Conservation (phyloP, 139 green algal genomes). For the Chlorella sp. region DNA sequence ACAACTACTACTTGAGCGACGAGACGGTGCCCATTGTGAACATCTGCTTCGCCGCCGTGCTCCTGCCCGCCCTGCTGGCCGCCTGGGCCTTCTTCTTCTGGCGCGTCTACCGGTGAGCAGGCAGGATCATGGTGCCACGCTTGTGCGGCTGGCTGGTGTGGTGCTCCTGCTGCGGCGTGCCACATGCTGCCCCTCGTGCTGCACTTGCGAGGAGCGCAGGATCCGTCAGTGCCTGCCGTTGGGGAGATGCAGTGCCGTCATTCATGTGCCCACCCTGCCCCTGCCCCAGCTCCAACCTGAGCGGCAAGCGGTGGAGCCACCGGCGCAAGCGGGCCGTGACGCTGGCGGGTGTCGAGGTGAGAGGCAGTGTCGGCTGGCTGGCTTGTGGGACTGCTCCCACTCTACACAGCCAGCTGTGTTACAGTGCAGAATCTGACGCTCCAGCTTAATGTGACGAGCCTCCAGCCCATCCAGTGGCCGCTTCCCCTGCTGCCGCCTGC, state of each 20-base stretch:
- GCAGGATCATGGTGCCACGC: not conserved
- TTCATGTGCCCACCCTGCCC: not conserved
- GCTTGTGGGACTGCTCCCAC: not conserved
- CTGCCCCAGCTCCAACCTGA: slow-evolving; percentile 8
- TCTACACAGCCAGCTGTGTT: not conserved
- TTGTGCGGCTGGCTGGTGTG: not conserved
- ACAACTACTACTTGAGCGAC: not conserved
- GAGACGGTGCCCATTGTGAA: slow-evolving; percentile 13
- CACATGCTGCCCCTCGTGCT: not conserved
- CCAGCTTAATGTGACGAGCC: no score
- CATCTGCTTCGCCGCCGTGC: slow-evolving; percentile 4
- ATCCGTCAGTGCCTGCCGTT: not conserved
- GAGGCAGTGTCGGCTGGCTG: not conserved
- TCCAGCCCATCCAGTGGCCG: no score
- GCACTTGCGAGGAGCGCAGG: not conserved
- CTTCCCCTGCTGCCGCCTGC: no score
- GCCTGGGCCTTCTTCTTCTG: not conserved
- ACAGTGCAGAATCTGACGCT: no score
- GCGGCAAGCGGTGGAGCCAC: slow-evolving; percentile 29
- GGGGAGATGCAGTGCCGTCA: not conserved
- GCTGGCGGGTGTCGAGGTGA: not conserved
- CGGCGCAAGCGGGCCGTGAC: not conserved
- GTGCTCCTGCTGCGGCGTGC: not conserved
- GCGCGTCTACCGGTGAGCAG: slow-evolving; percentile 13
- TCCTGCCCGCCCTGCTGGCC: not conserved